Evolutionary conservation across 768 basidiomycete species (phyloP).

Genomic region (Tephrocybe sp.): DNA sequence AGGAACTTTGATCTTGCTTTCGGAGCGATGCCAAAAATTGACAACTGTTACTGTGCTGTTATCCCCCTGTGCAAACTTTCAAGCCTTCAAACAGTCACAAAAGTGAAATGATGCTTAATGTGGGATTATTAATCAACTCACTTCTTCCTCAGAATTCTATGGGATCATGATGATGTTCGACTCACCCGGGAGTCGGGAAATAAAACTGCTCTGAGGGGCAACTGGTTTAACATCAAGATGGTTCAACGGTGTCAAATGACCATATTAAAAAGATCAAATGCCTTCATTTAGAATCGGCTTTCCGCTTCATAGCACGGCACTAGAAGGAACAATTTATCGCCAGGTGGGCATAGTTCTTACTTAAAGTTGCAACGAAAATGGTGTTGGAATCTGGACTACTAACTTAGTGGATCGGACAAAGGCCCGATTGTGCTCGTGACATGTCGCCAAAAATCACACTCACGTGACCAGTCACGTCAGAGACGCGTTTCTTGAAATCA

Average conservation of each 20-base stretch:
- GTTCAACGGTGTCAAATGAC: constrained; percentile 3
- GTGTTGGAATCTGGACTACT: not conserved
- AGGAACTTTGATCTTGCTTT: constrained; percentile 1
- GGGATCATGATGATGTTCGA: no score
- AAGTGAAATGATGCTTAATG: not conserved
- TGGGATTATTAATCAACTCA: not conserved
- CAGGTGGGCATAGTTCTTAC: no score
- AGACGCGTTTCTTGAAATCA: constrained; percentile 9
- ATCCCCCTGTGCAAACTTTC: not conserved
- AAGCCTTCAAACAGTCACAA: not conserved
- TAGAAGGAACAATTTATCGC: not conserved
- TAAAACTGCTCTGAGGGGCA: not conserved
- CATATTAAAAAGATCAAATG: not conserved
- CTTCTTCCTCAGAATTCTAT: not conserved
- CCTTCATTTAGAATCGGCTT: not conserved
- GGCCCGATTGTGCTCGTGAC: not conserved
- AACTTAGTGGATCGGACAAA: no score
- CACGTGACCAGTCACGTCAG: constrained; percentile 21
- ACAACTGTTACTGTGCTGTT: not conserved
- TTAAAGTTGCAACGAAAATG: no score
- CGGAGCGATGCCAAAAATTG: not conserved
- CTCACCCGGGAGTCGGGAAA: not conserved
- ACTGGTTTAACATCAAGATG: constrained; percentile 3
- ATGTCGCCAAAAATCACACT: constrained; percentile 20
- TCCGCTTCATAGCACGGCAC: constrained; percentile 1